A percentile compares a stretch with the other conserved stretches of the same genome.
phyloP scores from a whole-genome alignment of 495 filamentous ascomycete species.

The Physcia stellaris region DNA sequence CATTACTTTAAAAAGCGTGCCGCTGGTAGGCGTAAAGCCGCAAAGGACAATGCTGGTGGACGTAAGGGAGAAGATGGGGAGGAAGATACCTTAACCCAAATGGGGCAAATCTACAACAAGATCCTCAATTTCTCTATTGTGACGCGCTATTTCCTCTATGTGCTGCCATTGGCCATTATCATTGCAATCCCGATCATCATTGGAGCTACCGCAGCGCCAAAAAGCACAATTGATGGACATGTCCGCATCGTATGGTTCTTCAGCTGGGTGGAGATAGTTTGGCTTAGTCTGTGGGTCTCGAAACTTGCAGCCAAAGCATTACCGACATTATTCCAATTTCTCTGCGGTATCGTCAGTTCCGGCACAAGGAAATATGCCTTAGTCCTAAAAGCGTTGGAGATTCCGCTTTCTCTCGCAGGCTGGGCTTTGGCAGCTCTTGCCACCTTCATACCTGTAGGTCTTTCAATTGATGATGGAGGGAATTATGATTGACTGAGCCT shows the following conservation, averaged over 20 bases:
- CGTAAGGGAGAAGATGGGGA: conserved; percentile 45
- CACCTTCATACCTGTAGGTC: conserved; percentile 54
- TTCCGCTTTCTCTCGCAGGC: conserved; percentile 73
- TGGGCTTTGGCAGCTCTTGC: conserved; percentile 72
- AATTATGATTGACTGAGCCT: background rate
- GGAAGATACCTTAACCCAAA: conserved; percentile 51
- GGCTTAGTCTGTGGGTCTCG: conserved; percentile 75
- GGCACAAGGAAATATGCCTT: conserved; percentile 87
- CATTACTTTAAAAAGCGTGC: conserved; percentile 29
- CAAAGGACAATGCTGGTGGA: conserved; percentile 28
- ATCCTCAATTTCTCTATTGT: conserved; percentile 74
- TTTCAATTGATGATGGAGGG: background rate
- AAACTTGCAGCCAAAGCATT: conserved; percentile 70
- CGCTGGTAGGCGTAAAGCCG: conserved; percentile 41
- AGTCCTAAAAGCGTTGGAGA: conserved; percentile 65
- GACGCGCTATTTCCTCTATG: conserved; percentile 80
- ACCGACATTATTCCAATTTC: conserved; percentile 72
- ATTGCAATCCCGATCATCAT: conserved; percentile 75
- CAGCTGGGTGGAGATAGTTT: conserved; percentile 82
- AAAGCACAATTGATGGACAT: conserved; percentile 41
- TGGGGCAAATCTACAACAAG: conserved; percentile 80
- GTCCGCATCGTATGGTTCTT: conserved; percentile 70
- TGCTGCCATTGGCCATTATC: conserved; percentile 59
- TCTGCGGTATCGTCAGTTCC: conserved; percentile 78
- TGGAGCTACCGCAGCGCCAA: conserved; percentile 37